Evolutionary conservation across 139 green algal genomes (phyloP).

Genomic region (Pleodorina starrii): DNA sequence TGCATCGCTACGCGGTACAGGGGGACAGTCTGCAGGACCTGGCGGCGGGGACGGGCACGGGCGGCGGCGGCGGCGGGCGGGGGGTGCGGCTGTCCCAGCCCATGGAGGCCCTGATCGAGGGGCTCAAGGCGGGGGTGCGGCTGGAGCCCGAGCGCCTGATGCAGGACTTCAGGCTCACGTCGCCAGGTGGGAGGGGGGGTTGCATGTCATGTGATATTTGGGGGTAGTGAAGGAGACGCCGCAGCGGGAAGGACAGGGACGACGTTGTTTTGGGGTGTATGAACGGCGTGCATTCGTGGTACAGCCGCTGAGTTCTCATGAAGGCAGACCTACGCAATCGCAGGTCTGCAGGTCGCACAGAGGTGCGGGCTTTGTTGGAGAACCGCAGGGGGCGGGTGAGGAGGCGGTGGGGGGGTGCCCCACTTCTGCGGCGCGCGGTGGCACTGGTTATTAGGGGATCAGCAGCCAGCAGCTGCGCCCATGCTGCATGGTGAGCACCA

Average conservation of each 20-base stretch:
- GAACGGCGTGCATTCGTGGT: not conserved
- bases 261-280: not conserved
- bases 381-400: too few relatives aligned
- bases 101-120: constrained; percentile 49
- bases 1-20: constrained; percentile 5
- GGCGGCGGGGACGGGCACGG: too few relatives aligned
- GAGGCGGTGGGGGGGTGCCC: too few relatives aligned
- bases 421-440: too few relatives aligned
- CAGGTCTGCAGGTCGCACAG: not conserved
- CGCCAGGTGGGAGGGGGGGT: not conserved
- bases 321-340: not conserved
- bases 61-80: not conserved
- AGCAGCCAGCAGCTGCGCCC: too few relatives aligned
- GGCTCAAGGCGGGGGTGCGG: constrained; percentile 52
- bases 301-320: not conserved
- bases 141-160: constrained; percentile 44
- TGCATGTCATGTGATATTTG: not conserved
- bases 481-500: too few relatives aligned
- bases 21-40: not conserved
- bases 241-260: not conserved
- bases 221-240: not conserved
- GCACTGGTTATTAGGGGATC: too few relatives aligned
- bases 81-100: not conserved
- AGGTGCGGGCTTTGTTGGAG: too few relatives aligned
- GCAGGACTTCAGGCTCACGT: constrained; percentile 45